A percentile compares a stretch with the other conserved stretches of the same genome.
phyloP scores from a whole-genome alignment of 495 filamentous ascomycete genomes.

The Astrothelium macrocarpum region DNA sequence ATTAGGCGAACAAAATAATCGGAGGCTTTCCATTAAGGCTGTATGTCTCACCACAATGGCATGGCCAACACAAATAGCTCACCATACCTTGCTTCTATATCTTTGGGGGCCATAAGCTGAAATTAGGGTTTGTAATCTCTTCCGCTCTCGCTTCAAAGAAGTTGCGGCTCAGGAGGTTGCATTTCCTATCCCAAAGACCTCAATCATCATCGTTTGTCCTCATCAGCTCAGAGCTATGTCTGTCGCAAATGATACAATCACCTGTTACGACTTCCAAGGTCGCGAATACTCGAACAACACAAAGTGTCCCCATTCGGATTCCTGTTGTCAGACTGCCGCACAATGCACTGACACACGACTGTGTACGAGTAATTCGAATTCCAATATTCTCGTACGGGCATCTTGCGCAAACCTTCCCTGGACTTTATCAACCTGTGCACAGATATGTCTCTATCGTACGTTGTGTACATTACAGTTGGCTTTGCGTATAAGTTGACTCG shows the following conservation, averaged over 20 bases:
- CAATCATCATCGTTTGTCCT: background rate
- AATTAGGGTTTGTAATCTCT: background rate
- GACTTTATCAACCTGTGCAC: slow-evolving; percentile 19
- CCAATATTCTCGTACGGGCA: slow-evolving; percentile 16
- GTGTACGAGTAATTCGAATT: background rate
- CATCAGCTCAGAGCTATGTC: background rate
- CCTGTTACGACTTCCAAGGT: background rate
- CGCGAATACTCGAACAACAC: background rate
- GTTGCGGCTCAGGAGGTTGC: background rate
- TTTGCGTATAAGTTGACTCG: background rate
- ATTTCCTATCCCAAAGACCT: background rate
- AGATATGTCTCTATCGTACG: slow-evolving; percentile 28
- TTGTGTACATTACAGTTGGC: slow-evolving; percentile 1
- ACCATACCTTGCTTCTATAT: background rate
- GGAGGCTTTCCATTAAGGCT: background rate
- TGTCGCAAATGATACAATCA: background rate
- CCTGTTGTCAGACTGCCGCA: background rate
- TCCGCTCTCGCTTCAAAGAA: background rate
- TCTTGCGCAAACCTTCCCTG: slow-evolving; percentile 19
- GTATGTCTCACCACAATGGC: too few relatives aligned
- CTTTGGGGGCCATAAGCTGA: background rate
- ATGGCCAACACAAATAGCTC: background rate
- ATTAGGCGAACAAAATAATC: background rate
- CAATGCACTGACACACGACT: background rate
- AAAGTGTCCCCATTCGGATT: background rate